Evolutionary conservation across 768 basidiomycete species (phyloP), one percentile per base, ranked within the genome.

Genomic region (Tylopilus balloui): DNA sequence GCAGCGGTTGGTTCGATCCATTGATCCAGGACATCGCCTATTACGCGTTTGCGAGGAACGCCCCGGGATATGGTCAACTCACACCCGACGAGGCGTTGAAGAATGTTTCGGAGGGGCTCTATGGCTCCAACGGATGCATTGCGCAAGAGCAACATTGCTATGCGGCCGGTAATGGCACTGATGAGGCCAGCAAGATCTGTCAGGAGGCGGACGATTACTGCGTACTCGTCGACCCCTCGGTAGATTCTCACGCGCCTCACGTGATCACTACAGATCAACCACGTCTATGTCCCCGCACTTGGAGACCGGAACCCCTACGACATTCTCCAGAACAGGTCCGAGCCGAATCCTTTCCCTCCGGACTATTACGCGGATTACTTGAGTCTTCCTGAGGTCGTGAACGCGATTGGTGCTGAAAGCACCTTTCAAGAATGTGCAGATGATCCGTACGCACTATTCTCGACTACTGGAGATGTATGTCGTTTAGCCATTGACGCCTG

Each of bases 21-120:
- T 67, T 83, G 25, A 72, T 84, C 35, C 83, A 85, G 54, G 78
- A 79, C 54, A 55, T 80, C 51, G 78, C 83, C 10, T 84, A 78
- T 49, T 71, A 84, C 48, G 71, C 71, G 28, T 86, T 84, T 48
- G 79, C 81, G 0, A 74, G 73, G 0, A 60, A 81, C 32, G 84
- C 84, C 0, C 84, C 84, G 8, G 81, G 82, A 13, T 86, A 84
- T 53, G 83, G 84, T 6, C 81, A 75, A 51, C 75, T 86, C 11
- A 78, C 79, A 50, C 70, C 69, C 25, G 69, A 76, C 36, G 50
- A 56, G 4, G 74, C 78, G 2, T 62, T 84, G 34, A 60, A 66
- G 25, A 51, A 71, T 29, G 64, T 84, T n/a, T 80, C 76, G 28
- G 46, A 71, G 1, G 68, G 78, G 1, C 83, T 70, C 58, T 82